Conservation (phyloP, 2,329 filamentous ascomycete genomes). For the Lizonia empirigonia region DNA sequence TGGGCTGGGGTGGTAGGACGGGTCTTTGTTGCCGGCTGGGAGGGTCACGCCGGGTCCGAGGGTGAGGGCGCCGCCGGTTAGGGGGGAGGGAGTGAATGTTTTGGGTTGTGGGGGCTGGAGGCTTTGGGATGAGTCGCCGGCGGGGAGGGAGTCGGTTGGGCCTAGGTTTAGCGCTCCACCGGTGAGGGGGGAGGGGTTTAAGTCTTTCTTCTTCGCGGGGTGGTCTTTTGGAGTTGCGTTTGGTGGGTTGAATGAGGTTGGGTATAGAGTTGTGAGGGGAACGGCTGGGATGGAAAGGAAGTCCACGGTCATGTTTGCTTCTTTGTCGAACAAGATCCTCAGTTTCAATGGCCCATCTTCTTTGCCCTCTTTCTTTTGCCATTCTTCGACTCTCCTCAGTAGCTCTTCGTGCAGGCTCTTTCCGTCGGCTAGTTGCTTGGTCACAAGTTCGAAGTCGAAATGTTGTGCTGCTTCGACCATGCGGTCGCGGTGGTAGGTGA, state of each 20-base stretch:
- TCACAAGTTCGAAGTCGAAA: constrained; percentile 54
- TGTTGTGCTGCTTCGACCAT: constrained; percentile 65
- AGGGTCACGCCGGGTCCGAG: constrained; percentile 39
- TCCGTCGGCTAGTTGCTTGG: constrained; percentile 43
- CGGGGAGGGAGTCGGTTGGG: constrained; percentile 34
- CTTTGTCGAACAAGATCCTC: constrained; percentile 59
- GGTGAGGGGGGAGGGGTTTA: constrained; percentile 44
- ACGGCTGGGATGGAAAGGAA: constrained; percentile 49
- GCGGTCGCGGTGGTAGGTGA: constrained; percentile 77
- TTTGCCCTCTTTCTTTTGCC: constrained; percentile 22
- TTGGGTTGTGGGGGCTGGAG: constrained; percentile 13
- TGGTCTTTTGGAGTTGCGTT: constrained; percentile 21
- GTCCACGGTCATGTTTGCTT: constrained; percentile 47
- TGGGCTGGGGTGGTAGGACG: no score
- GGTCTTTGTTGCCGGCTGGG: constrained; percentile 20
- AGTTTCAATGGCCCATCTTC: constrained; percentile 50
- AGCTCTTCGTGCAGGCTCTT: constrained; percentile 41
- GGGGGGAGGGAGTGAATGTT: constrained; percentile 39
- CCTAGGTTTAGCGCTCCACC: constrained; percentile 45
- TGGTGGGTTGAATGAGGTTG: constrained; percentile 59
- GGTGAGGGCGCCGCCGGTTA: constrained; percentile 43
- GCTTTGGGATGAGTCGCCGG: constrained; percentile 10
- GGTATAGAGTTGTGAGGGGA: constrained; percentile 62
- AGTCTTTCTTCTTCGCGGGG: constrained; percentile 22
- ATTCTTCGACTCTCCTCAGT: constrained; percentile 40